Conservation (phyloP, 306 rosid species). For the Styphnolobium japonicum region DNA sequence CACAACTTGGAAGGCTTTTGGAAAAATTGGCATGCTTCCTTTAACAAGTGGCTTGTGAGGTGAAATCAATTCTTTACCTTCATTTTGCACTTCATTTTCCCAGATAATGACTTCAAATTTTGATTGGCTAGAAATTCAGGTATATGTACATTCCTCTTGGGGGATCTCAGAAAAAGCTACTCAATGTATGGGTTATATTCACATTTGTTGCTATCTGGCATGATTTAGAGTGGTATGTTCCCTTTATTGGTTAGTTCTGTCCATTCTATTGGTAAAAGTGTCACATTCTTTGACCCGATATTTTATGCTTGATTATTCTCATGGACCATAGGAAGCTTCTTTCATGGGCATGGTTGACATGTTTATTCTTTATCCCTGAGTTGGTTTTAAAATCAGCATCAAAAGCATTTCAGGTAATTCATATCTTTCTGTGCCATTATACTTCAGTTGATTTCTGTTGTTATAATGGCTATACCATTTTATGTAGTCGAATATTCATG, state of each 20-base stretch:
- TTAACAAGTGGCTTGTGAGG: conserved; percentile 99
- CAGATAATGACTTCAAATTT: conserved; percentile 5
- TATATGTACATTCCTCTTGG: conserved; percentile 93
- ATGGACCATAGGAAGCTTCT: conserved; percentile 81
- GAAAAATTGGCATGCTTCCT: conserved; percentile 99
- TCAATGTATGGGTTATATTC: conserved; percentile 87
- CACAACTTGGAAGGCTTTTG: conserved; percentile 83
- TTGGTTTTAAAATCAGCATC: conserved; percentile 72
- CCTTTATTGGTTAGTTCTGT: conserved; percentile 23
- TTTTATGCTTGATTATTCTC: conserved; percentile 29
- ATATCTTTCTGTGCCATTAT: not conserved
- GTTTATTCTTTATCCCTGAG: conserved; percentile 88
- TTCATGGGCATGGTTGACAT: conserved; percentile 97
- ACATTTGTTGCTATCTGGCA: conserved; percentile 94
- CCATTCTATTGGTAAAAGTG: conserved; percentile 22
- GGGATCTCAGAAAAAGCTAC: conserved; percentile 72
- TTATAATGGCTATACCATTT: not conserved
- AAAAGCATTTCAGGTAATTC: conserved; percentile 66
- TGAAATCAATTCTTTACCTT: conserved; percentile 30
- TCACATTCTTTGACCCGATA: conserved; percentile 14
- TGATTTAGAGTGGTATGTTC: conserved; percentile 89
- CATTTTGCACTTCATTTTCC: conserved; percentile 6
- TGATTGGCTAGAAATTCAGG: conserved; percentile 49
- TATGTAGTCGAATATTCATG: not conserved
- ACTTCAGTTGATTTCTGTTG: not conserved